Percentiles rank a stretch among this genome's conserved stretches.
These are phyloP conservation scores for Coemansia sp. DNA, from an alignment of 192 early-diverging fungal species.

Conservation along the genomic window DNA sequence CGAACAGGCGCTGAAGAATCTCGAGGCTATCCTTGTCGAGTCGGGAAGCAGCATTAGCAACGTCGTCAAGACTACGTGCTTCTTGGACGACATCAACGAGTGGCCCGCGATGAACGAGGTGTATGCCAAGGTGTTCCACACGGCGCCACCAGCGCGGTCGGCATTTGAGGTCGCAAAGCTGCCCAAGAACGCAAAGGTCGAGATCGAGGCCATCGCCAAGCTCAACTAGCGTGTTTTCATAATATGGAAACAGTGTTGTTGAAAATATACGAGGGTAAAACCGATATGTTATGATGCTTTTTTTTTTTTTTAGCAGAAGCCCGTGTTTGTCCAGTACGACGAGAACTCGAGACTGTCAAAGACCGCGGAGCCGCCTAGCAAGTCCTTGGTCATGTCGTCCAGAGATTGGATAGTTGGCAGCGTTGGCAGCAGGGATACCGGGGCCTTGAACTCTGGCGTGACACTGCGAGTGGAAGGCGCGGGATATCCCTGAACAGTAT, in stretches of 20 bases:
- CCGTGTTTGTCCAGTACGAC: constrained; percentile 18
- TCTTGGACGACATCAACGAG: constrained; percentile 88
- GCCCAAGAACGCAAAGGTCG: constrained; percentile 86
- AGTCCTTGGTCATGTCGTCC: constrained; percentile 37
- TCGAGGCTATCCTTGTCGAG: constrained; percentile 79
- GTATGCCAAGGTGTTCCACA: constrained; percentile 74
- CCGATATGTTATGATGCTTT: background rate
- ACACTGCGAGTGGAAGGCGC: constrained; percentile 6
- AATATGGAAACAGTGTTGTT: background rate
- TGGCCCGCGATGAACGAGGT: constrained; percentile 89
- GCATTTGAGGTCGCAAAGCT: constrained; percentile 89
- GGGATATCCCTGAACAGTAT: background rate
- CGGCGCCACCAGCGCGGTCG: constrained; percentile 67
- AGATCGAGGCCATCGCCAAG: constrained; percentile 90
- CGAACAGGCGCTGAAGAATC: constrained; percentile 75
- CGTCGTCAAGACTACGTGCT: constrained; percentile 96
- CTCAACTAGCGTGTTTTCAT: constrained; percentile 30
- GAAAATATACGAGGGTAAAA: background rate
- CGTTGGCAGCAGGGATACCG: constrained; percentile 12
- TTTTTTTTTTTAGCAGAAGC: background rate
- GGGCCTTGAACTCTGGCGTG: constrained; percentile 8
- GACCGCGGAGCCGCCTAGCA: constrained; percentile 20
- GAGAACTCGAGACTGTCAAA: constrained; percentile 28
- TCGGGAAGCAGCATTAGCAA: constrained; percentile 75
- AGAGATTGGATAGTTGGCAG: constrained; percentile 33